These are phyloP conservation scores for Phenoliferia sp. DNA, from an alignment of 1,284 basidiomycete genomes.

Conservation along the genomic window DNA sequence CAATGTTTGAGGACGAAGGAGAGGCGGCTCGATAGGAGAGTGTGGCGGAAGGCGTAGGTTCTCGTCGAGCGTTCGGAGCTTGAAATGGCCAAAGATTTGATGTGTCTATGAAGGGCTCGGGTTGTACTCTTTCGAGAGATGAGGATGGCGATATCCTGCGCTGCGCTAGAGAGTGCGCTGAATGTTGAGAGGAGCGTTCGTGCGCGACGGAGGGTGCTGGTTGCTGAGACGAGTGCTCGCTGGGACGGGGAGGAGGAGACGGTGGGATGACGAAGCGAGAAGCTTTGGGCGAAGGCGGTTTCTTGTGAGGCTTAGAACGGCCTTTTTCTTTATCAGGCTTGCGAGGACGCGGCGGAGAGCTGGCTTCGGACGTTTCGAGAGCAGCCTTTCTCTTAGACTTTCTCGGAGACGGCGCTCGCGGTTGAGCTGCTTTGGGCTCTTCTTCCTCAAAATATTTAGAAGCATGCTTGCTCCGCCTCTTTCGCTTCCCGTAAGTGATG, in stretches of 20 bases:
- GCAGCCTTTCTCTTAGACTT: background rate
- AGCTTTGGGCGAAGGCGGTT: too few species aligned
- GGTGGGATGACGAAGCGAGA: too few species aligned
- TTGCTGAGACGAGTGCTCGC: background rate
- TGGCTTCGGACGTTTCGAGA: background rate
- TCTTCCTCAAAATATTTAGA: background rate
- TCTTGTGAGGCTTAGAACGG: background rate
- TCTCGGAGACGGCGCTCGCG: background rate
- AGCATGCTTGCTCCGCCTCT: background rate
- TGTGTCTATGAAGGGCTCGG: too few species aligned
- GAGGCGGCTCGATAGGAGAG: background rate
- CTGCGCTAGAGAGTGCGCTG: background rate
- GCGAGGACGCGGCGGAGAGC: background rate
- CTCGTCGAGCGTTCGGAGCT: too few species aligned
- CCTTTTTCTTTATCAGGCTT: background rate
- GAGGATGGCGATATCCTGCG: too few species aligned
- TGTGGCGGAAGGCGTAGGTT: background rate
- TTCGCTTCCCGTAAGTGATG: slow-evolving; percentile 1
- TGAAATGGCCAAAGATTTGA: too few species aligned
- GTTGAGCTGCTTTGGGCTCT: background rate
- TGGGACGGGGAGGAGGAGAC: too few species aligned
- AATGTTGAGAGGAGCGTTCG: background rate
- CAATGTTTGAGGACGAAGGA: background rate
- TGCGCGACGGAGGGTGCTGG: background rate
- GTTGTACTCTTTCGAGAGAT: too few species aligned